Evolutionary conservation across 2,329 filamentous ascomycete genomes (phyloP).

Genomic region (Aspergillus niger): DNA sequence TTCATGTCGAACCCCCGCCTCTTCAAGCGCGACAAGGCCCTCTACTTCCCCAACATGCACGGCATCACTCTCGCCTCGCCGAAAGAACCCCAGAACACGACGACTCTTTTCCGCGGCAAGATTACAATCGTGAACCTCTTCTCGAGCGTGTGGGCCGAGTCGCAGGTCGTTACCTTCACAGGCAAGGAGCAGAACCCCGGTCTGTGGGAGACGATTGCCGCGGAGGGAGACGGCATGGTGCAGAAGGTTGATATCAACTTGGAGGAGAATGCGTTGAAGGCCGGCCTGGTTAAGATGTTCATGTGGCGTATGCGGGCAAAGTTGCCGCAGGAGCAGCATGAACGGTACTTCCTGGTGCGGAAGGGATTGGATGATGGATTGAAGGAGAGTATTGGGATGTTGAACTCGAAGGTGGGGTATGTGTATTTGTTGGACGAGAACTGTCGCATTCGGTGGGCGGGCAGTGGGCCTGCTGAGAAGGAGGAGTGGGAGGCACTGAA

Average conservation of each 20-base stretch:
- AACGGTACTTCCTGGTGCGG: constrained; percentile 61
- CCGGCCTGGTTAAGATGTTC: constrained; percentile 59
- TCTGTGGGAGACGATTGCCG: constrained; percentile 62
- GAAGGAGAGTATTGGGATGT: constrained; percentile 63
- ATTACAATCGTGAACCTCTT: constrained; percentile 80
- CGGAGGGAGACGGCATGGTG: constrained; percentile 50
- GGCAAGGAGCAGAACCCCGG: constrained; percentile 66
- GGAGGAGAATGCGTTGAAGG: constrained; percentile 74
- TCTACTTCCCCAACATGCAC: constrained; percentile 92
- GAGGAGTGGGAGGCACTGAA: constrained; percentile 47
- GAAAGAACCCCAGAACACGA: constrained; percentile 67
- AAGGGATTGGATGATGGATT: constrained; percentile 59
- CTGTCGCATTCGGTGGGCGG: constrained; percentile 92
- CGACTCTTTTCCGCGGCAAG: constrained; percentile 69
- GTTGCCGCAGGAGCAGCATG: constrained; percentile 54
- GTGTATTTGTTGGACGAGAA: constrained; percentile 85
- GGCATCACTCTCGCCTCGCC: constrained; percentile 72
- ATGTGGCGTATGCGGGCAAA: constrained; percentile 52
- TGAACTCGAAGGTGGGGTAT: constrained; percentile 93
- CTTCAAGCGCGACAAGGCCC: constrained; percentile 77
- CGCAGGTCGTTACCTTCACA: constrained; percentile 74
- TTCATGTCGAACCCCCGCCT: constrained; percentile 83
- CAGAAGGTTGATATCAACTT: constrained; percentile 87
- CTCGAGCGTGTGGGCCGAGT: constrained; percentile 81
- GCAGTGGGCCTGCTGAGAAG: constrained; percentile 58